Base-by-base conservation (phyloP, 1,284 basidiomycete genomes). In the Pseudozyma sp. region DNA sequence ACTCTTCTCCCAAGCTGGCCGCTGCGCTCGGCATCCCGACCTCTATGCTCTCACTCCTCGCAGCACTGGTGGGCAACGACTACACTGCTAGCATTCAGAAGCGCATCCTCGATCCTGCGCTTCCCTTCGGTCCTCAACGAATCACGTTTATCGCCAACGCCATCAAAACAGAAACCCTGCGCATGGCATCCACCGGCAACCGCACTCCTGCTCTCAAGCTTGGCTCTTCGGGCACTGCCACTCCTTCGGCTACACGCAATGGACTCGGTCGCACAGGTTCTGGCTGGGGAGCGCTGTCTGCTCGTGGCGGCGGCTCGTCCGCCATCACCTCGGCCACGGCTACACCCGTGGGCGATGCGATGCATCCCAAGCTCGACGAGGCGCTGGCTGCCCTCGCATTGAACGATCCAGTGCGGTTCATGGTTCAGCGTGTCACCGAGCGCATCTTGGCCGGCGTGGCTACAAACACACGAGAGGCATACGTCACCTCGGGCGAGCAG, bases 61-160 rank as follows among this genome's bases (percentile, higher is more conserved):
- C 74, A 8, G 70, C 80, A 3, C 33, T 81, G 0, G 71, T 74
- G 8, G 80, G 78, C 42, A 81, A 81, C 64, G 80, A 81, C 68
- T 78, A 79, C 61, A 73, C 77, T 0, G 54, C 75, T 17, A 34
- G 46, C n/a, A 48, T 73, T 10, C 80, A 81, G 40, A 55, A 42
- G 16, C 54, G 55, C 5, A 63, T 80, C 30, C 65, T 81, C n/a
- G 69, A 70, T 29, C 67, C 64, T 16, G 62, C 78, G n/a, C 58
- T 72, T 2, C 65, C 68, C 5, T 42, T 35, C 30, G 65, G 75
- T 3, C 59, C 57, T 4, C 65, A 72, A 29, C 60, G 74, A 7
- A 68, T 81, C 54, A 50, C 49, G 0, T 62, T 54, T 24, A 79
- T 73, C 29, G 73, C 74, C 29, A 67, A 59, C 31, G 63, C 58